These are phyloP conservation scores for Morella rubra DNA, from an alignment of 306 rosid genomes.

Conservation along the genomic window DNA sequence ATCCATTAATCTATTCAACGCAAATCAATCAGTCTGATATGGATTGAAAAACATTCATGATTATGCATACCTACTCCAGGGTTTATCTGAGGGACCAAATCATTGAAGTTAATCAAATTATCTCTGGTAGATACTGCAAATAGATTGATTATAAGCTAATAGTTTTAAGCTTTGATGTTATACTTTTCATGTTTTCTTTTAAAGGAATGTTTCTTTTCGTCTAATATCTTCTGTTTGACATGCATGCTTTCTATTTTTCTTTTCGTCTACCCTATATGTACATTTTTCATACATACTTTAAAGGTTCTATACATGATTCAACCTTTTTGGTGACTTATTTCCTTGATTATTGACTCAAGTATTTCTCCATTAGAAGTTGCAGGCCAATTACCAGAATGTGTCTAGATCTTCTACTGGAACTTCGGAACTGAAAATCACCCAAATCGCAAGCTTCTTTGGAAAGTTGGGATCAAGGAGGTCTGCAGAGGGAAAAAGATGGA, in stretches of 20 bases:
- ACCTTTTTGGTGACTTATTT: slow-evolving; percentile 26
- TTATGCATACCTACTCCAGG: background rate
- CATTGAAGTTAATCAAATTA: background rate
- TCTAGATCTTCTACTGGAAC: slow-evolving; percentile 51
- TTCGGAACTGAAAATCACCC: slow-evolving; percentile 45
- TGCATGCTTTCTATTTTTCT: background rate
- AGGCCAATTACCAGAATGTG: slow-evolving; percentile 52
- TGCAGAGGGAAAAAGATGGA: slow-evolving; percentile 39
- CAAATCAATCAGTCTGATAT: background rate
- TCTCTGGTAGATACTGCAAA: background rate
- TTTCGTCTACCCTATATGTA: too few species aligned
- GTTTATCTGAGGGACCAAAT: background rate
- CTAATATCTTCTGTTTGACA: slow-evolving; percentile 3
- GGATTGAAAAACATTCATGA: background rate
- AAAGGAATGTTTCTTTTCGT: background rate
- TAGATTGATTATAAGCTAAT: slow-evolving; percentile 2
- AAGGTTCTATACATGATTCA: slow-evolving; percentile 10
- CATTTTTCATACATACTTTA: background rate
- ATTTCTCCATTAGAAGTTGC: slow-evolving; percentile 51
- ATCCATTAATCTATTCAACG: background rate
- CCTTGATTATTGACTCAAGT: slow-evolving; percentile 22
- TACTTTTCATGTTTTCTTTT: background rate
- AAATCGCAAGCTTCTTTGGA: slow-evolving; percentile 36
- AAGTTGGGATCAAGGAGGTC: slow-evolving; percentile 40
- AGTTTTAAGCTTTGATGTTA: background rate